Percentiles rank a stretch among this genome's conserved stretches.
Evolutionary conservation across 2,329 filamentous ascomycete genomes (phyloP).

Genomic region (Xylariaceae sp.): DNA sequence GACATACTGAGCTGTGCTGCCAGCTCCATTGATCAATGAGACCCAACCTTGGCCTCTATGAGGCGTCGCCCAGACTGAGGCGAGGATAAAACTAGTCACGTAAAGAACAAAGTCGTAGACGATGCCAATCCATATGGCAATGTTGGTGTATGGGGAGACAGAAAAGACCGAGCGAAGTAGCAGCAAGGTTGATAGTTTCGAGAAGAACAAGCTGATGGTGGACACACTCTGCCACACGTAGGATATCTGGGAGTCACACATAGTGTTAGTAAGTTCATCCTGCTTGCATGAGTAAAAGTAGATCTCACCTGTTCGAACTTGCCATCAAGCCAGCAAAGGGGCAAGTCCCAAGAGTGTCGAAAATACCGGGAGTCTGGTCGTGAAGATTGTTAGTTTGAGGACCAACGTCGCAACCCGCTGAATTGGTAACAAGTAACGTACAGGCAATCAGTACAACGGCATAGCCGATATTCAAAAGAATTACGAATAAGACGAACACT

Average conservation of each 20-base stretch:
- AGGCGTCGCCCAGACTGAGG: conserved; percentile 6
- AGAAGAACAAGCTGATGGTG: conserved; percentile 10
- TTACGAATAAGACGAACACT: conserved; percentile 8
- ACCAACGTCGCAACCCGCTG: neutral
- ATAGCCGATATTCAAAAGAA: conserved; percentile 6
- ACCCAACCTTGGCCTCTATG: conserved; percentile 10
- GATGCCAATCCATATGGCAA: conserved; percentile 15
- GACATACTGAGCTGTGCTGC: neutral
- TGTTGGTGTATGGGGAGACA: conserved; percentile 3
- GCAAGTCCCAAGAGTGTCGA: conserved; percentile 9
- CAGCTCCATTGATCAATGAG: neutral
- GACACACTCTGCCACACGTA: conserved; percentile 8
- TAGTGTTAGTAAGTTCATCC: conserved; percentile 4
- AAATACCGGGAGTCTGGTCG: conserved; percentile 5
- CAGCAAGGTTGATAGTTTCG: conserved; percentile 14
- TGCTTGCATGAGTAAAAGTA: neutral
- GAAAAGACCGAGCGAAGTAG: conserved; percentile 12
- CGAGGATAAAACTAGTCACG: conserved; percentile 4
- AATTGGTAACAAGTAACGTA: neutral
- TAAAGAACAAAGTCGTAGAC: conserved; percentile 5
- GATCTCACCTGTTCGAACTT: conserved; percentile 6
- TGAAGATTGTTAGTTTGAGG: neutral
- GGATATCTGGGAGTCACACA: conserved; percentile 3
- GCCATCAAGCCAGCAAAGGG: conserved; percentile 8
- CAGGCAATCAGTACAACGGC: conserved; percentile 4